Base-by-base conservation (phyloP, 345 rosid species). In the Psidium guajava region DNA sequence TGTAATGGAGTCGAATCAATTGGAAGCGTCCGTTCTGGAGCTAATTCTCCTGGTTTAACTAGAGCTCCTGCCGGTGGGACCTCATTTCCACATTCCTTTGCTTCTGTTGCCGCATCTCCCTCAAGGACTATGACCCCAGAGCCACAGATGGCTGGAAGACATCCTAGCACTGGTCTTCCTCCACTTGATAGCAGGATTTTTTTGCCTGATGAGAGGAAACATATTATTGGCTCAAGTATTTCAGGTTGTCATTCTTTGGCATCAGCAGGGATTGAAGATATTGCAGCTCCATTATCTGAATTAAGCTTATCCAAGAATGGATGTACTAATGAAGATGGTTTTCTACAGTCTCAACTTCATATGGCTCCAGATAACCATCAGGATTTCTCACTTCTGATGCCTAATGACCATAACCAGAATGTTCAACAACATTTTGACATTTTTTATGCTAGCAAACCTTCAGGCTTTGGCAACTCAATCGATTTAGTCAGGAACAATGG, bases 121-220 rank as follows among this genome's bases (percentile, higher is more conserved):
- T 90, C 97, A 18, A 93, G 96, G 88, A 95, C 91, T 87, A 89
- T 92, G 88, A 93, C 94, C 84, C 93, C 98, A 85, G 98, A 97
- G 83, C 89, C 90, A 54, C 91, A 92, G 88, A 83, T 91, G 57
- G 87, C 82, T 54, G 96, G 93, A 75, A 88, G 96, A 88, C 89
- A 94, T 75, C 64, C 93, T 52, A 90, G 91, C 86, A 88, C 91
- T 84, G 92, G 93, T 84, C 93, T 93, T 86, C 95, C 96, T 75
- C 95, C 93, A 56, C 90, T 90, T 44, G 98, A 94, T 77, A 92
- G 93, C 87, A 90, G 93, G 90, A 91, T 88, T 74, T 86, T 89
- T 81, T 87, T 89, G 81, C 90, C 91, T 84, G 82, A 57, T 14
- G 97, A 93, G 83, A 94, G 93, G 88, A 94, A 87, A 89, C 89